phyloP scores from a whole-genome alignment of 2,329 filamentous ascomycete genomes.

The Parasarocladium wereldwijsianum region DNA sequence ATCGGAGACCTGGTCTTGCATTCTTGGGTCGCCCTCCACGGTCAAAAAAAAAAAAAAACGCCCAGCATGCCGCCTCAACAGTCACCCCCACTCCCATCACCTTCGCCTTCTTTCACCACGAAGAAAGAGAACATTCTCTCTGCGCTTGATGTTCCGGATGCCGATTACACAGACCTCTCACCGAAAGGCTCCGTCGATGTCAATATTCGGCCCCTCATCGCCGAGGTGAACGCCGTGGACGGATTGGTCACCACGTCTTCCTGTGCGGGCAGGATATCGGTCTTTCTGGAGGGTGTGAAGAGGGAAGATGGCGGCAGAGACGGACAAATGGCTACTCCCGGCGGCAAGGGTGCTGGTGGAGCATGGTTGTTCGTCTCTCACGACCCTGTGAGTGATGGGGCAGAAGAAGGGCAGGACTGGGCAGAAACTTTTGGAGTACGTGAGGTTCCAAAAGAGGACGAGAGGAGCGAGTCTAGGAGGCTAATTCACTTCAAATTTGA shows the following conservation, averaged over 20 bases:
- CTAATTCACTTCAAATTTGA: constrained; percentile 84
- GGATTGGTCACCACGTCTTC: constrained; percentile 87
- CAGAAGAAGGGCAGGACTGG: constrained; percentile 16
- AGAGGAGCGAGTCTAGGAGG: constrained; percentile 18
- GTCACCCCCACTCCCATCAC: constrained; percentile 15
- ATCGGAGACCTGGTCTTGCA: too few relatives aligned
- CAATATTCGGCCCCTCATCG: constrained; percentile 63
- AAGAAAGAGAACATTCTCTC: constrained; percentile 63
- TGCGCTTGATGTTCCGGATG: constrained; percentile 52
- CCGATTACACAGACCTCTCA: constrained; percentile 66
- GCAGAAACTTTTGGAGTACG: constrained; percentile 14
- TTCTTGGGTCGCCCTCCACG: too few relatives aligned
- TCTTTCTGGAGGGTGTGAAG: constrained; percentile 71
- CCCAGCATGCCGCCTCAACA: too few relatives aligned
- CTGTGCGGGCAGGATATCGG: constrained; percentile 74
- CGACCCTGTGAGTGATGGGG: constrained; percentile 38
- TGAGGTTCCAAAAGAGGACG: constrained; percentile 8
- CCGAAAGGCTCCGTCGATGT: constrained; percentile 80
- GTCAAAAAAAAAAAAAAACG: too few relatives aligned
- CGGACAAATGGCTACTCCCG: constrained; percentile 40
- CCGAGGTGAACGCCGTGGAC: constrained; percentile 57
- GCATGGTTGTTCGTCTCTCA: constrained; percentile 84
- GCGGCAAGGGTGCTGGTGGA: constrained; percentile 75
- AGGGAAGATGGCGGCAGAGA: constrained; percentile 8
- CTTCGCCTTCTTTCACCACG: constrained; percentile 28